Base-by-base conservation (phyloP, 306 rosid genomes). In the Biancaea sappan region DNA sequence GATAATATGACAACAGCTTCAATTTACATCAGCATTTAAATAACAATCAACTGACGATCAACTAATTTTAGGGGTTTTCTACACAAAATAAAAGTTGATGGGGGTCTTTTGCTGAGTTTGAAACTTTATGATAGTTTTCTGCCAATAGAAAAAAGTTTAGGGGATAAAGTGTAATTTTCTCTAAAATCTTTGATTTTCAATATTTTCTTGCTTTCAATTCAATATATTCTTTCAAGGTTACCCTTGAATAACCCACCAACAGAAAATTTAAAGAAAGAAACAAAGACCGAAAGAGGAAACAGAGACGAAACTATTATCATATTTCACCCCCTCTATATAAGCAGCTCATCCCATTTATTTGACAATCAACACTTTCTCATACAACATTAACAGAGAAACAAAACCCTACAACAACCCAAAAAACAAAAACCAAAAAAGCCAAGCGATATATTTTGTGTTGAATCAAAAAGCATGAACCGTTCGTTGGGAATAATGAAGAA, bases 381-480 rank as follows among this genome's bases (percentile, higher is more conserved):
- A n/a, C n/a, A n/a, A 56, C 35, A 26, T 12, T 5, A 26, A 56
- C 62, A 56, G 35, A 14, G 22, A 29, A 6, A 14, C 40, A 29
- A 6, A 28, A 28, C 40, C 64, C 29, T 58, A 31, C 15, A 6
- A 34, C 64, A 29, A 14, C 12, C 40, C 26, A 11, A 58, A 28
- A 35, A 35, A 35, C 6, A 35, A 35, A 29, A 6, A 6, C 40
- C n/a, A n/a, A n/a, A 58, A 6, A 18, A 38, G 38, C 41, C 24
- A n/a, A n/a, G 21, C 28, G 4, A 12, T 26, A 54, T 53, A 56
- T 26, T 0, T 25, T n/a, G n/a, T n/a, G n/a, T n/a, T n/a, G n/a
- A n/a, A n/a, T n/a, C n/a, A 66, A 59, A 57, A 15, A 38, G 5
- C 80, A 81, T 79, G 90, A 56, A 82, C 72, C 82, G 85, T 53